A percentile compares a stretch with the other conserved stretches of the same genome.
These are phyloP conservation scores for Euphorbia pulcherrima DNA, from an alignment of 345 rosid species.

Conservation along the genomic window DNA sequence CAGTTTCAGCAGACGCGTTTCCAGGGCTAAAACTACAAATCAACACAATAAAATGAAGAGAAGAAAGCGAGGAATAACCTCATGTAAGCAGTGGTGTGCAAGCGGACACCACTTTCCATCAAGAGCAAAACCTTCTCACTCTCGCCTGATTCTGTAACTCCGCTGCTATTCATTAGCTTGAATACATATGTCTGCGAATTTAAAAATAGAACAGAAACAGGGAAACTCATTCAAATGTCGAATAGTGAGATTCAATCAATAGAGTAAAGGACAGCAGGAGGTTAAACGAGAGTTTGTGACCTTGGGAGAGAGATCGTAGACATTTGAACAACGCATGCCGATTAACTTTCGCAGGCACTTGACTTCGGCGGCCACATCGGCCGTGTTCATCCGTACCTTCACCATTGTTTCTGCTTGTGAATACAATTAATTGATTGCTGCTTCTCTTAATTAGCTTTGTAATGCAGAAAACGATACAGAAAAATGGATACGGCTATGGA, in stretches of 20 bases:
- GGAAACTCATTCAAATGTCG: not conserved
- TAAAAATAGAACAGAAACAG: not conserved
- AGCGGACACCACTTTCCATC: slow-evolving; percentile 94
- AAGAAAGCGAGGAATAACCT: slow-evolving; percentile 34
- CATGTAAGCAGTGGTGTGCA: slow-evolving; percentile 84
- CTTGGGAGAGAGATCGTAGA: slow-evolving; percentile 97
- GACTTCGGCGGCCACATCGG: slow-evolving; percentile 98
- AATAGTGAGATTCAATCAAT: not conserved
- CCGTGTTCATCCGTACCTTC: slow-evolving; percentile 99
- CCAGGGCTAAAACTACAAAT: not conserved
- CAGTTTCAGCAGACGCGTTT: not conserved
- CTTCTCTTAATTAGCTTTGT: not conserved
- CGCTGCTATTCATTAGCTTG: slow-evolving; percentile 98
- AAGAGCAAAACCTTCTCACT: slow-evolving; percentile 87
- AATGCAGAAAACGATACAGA: not conserved
- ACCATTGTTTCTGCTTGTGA: slow-evolving; percentile 46
- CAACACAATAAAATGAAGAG: not conserved
- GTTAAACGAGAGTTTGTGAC: slow-evolving; percentile 21
- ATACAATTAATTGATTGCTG: not conserved
- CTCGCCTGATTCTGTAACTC: slow-evolving; percentile 93
- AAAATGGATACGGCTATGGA: not conserved
- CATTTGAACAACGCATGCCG: slow-evolving; percentile 97
- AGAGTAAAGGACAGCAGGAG: not conserved
- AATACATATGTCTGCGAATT: slow-evolving; percentile 70
- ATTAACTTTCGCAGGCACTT: slow-evolving; percentile 79